A percentile compares a stretch with the other conserved stretches of the same genome.
Conservation (phyloP, 345 rosid species). For the Cardiospermum halicacabum region DNA sequence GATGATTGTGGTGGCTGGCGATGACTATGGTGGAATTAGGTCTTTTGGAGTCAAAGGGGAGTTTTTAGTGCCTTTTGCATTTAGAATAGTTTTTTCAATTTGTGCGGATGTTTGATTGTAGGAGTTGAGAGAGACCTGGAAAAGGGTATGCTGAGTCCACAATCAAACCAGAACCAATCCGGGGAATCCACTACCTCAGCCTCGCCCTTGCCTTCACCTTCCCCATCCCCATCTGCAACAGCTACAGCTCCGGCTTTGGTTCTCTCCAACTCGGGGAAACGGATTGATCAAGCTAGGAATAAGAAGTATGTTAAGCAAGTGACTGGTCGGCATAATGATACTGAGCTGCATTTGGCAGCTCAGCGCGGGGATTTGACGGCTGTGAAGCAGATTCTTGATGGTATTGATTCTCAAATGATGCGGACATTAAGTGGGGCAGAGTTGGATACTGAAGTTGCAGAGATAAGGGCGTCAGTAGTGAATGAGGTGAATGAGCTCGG, state of each 20-base stretch:
- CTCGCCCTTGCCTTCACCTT: constrained; percentile 35
- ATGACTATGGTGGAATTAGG: too few species aligned
- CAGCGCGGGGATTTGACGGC: constrained; percentile 80
- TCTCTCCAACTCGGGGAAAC: constrained; percentile 71
- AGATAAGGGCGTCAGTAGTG: constrained; percentile 75
- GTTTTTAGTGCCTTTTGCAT: constrained; percentile 8
- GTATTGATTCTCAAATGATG: constrained; percentile 62
- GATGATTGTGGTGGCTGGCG: too few species aligned
- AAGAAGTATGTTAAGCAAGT: constrained; percentile 97
- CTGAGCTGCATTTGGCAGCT: constrained; percentile 83
- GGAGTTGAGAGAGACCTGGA: constrained; percentile 67
- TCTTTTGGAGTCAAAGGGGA: constrained; percentile 19
- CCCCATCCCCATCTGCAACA: constrained; percentile 79
- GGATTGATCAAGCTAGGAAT: constrained; percentile 86
- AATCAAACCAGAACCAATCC: constrained; percentile 34
- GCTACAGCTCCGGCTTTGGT: constrained; percentile 80
- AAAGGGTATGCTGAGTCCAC: constrained; percentile 41
- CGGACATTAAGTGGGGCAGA: constrained; percentile 68
- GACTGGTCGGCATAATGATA: constrained; percentile 81
- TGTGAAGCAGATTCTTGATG: constrained; percentile 69
- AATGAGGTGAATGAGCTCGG: constrained; percentile 94
- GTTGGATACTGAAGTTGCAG: constrained; percentile 69
- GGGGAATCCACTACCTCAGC: constrained; percentile 30
- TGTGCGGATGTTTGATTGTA: constrained; percentile 16
- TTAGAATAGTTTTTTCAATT: constrained; percentile 12